Conservation (phyloP, 2,329 filamentous ascomycete genomes). For the Fusarium sp. region DNA sequence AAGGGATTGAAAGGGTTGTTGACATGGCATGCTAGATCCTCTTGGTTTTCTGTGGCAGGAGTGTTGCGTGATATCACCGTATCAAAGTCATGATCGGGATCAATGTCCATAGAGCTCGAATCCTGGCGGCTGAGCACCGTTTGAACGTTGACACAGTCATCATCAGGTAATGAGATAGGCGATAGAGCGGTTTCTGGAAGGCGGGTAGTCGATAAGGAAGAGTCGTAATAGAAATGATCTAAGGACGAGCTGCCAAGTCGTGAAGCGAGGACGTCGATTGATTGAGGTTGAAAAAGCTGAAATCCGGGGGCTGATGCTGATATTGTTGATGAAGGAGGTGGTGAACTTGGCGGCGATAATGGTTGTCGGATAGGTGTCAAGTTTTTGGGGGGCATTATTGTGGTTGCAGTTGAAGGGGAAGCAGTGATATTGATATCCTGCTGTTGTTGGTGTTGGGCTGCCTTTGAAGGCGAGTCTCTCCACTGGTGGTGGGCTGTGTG, state of each 20-base stretch:
- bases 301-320: constrained; percentile 1
- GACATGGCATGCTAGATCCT: not conserved
- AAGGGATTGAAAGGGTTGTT: not conserved
- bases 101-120: constrained; percentile 32
- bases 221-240: constrained; percentile 9
- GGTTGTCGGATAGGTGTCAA: constrained; percentile 6
- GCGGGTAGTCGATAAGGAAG: not conserved
- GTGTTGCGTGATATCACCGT: not conserved
- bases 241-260: constrained; percentile 40
- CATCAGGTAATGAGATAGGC: constrained; percentile 30
- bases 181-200: constrained; percentile 21
- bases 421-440: not conserved
- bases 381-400: constrained; percentile 10
- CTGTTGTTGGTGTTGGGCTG: constrained; percentile 5
- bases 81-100: not conserved
- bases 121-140: constrained; percentile 2
- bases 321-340: constrained; percentile 11
- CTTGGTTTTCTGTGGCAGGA: not conserved
- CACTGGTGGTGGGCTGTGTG: constrained; percentile 30
- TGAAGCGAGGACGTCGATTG: constrained; percentile 38
- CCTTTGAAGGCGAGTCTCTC: constrained; percentile 29
- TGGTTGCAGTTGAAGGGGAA: not conserved
- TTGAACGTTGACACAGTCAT: constrained; percentile 14
- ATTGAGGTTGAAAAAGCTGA: constrained; percentile 5
- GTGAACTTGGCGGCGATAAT: constrained; percentile 37